Base-by-base conservation (phyloP, 2,329 filamentous ascomycete species). In the Aspergillus hiratsukae region DNA sequence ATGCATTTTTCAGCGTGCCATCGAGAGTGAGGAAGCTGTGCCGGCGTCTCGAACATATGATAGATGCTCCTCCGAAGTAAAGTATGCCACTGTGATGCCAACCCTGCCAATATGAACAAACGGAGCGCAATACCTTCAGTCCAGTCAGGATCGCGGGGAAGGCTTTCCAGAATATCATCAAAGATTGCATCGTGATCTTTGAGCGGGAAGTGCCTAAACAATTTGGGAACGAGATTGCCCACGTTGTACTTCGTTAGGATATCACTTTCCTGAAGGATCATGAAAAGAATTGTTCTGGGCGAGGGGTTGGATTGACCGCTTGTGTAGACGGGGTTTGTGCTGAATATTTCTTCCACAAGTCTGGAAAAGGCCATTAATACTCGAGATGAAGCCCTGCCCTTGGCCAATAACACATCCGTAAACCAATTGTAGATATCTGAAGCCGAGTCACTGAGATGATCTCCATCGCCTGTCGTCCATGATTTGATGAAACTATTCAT, bases 31-130 rank as follows among this genome's bases (percentile, higher is more conserved):
- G 81, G 75, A 14, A 96, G 84, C 55, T 86, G 85, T 1, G 89
- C 90, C 1, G 92, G 89, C 0, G 88, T 91, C 71, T 97, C 94
- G 64, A 97, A 96, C 23, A 97, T 91, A 71, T 94, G 89, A 70
- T 97, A 99, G 19, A 96, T 89, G 62, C 91, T 91, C 61, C 89
- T 86, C 52, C 92, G 87, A 46, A 97, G 80, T 21, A 97, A 80
- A 0, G 92, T 96, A 57, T 91, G 87, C 90, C 93, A 97, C 51
- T 80, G 77, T 29, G 90, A 89, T 25, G 89, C 94, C 56, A 99
- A 77, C 54, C 86, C 85, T 1, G 88, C 84, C 10, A 97, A 77
- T 8, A 90, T 84, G 59, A 89, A 83, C 2, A 97, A 76, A 5
- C 94, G 87, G 61, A 96, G 83, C 0, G 91, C 90, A 63, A 97